These are phyloP conservation scores for Solanum hybrid DNA, from an alignment of 305 asterid species.

Conservation along the genomic window DNA sequence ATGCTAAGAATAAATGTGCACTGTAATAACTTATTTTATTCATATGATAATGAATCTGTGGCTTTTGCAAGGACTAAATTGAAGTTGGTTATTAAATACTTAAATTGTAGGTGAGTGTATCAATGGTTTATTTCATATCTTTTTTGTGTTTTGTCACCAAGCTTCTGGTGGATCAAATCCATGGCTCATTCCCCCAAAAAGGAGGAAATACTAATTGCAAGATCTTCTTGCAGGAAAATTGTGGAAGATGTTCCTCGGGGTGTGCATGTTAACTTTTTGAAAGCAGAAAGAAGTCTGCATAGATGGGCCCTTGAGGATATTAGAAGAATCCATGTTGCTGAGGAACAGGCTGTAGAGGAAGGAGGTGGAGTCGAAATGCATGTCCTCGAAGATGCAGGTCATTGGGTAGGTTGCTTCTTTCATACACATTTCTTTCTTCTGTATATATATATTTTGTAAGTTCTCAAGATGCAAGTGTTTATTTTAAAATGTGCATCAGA, in stretches of 20 bases:
- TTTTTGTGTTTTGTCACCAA: neutral
- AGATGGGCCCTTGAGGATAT: slow-evolving; percentile 96
- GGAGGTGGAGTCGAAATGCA: slow-evolving; percentile 99
- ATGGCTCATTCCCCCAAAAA: neutral
- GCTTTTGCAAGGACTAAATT: neutral
- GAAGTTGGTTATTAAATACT: neutral
- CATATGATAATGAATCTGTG: neutral
- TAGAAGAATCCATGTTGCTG: slow-evolving; percentile 82
- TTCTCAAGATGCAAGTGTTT: neutral
- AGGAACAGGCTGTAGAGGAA: slow-evolving; percentile 87
- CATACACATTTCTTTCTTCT: neutral
- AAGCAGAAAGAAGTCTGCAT: slow-evolving; percentile 95
- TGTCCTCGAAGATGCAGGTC: slow-evolving; percentile 97
- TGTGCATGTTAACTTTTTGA: slow-evolving; percentile 77
- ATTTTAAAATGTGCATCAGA: neutral
- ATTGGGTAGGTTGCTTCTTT: slow-evolving; percentile 59
- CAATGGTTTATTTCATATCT: neutral
- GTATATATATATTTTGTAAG: neutral
- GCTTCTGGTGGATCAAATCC: neutral
- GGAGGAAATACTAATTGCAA: neutral
- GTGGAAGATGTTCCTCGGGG: slow-evolving; percentile 98
- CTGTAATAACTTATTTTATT: neutral
- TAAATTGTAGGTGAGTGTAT: neutral
- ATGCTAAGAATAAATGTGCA: neutral
- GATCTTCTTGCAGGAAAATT: slow-evolving; percentile 45